Conservation (phyloP, 2,329 filamentous ascomycete genomes). For the Fusarium cicatricum region DNA sequence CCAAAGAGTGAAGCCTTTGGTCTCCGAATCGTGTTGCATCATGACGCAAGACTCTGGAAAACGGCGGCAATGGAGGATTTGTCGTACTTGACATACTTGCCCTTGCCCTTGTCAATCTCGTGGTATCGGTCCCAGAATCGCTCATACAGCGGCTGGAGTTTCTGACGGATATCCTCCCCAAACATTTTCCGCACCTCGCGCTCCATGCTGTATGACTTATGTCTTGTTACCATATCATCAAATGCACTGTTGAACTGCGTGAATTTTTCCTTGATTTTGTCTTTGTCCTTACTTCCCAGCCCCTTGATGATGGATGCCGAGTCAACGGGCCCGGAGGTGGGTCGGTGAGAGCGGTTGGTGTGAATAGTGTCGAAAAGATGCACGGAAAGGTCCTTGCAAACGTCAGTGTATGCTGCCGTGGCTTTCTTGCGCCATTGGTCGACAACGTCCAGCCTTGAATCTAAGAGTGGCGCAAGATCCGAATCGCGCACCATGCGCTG, state of each 20-base stretch:
- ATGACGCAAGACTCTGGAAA: conserved; percentile 59
- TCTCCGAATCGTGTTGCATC: conserved; percentile 17
- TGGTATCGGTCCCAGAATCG: conserved; percentile 98
- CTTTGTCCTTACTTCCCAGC: conserved; percentile 88
- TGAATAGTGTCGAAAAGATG: conserved; percentile 91
- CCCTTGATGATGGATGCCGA: conserved; percentile 85
- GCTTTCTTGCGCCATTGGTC: conserved; percentile 91
- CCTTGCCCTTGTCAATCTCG: conserved; percentile 96
- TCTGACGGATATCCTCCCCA: conserved; percentile 84
- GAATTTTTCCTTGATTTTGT: conserved; percentile 96
- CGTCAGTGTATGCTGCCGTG: conserved; percentile 80
- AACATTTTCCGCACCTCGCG: conserved; percentile 84
- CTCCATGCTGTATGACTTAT: conserved; percentile 90
- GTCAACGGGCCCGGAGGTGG: conserved; percentile 79
- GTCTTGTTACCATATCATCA: conserved; percentile 84
- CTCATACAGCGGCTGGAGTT: conserved; percentile 93
- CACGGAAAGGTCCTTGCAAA: conserved; percentile 87
- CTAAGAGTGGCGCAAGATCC: conserved; percentile 77
- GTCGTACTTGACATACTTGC: conserved; percentile 98
- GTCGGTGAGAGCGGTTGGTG: conserved; percentile 78
- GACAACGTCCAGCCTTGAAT: conserved; percentile 70
- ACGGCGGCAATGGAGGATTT: conserved; percentile 79
- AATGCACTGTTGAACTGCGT: conserved; percentile 89
- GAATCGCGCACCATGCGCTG: conserved; percentile 86
- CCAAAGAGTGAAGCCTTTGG: background rate